phyloP scores from a whole-genome alignment of 768 basidiomycete genomes.

The Tricholomella constricta region DNA sequence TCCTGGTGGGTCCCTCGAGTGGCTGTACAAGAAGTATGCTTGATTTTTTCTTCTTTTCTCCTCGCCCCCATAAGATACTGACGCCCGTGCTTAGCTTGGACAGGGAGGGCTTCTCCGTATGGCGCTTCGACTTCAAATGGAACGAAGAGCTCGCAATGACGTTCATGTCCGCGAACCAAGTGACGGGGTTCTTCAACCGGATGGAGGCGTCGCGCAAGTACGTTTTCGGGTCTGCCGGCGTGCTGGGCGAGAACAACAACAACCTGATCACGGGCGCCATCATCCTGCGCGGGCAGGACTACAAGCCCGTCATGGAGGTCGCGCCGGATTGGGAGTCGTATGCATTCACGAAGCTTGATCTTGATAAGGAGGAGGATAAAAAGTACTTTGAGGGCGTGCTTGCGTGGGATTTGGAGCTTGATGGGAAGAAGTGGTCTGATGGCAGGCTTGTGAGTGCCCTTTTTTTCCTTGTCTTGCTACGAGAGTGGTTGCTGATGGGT shows the following conservation, averaged over 20 bases:
- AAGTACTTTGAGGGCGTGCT: constrained; percentile 90
- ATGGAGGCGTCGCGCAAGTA: constrained; percentile 97
- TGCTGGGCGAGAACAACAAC: constrained; percentile 79
- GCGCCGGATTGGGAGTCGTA: constrained; percentile 96
- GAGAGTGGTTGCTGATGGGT: no score
- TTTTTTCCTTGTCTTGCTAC: neutral
- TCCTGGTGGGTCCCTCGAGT: constrained; percentile 79
- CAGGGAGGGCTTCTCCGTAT: constrained; percentile 84
- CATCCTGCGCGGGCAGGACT: constrained; percentile 81
- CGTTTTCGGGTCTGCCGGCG: constrained; percentile 91
- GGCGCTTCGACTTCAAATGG: constrained; percentile 97
- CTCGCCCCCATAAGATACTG: neutral
- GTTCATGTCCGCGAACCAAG: constrained; percentile 95
- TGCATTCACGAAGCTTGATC: constrained; percentile 73
- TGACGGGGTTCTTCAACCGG: constrained; percentile 96
- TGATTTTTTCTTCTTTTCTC: no score
- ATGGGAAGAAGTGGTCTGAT: constrained; percentile 89
- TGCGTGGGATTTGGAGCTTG: constrained; percentile 90
- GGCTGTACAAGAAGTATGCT: constrained; percentile 94
- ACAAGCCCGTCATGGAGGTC: constrained; percentile 67
- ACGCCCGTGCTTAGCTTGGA: constrained; percentile 62
- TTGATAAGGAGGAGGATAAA: constrained; percentile 75
- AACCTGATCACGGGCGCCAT: constrained; percentile 81
- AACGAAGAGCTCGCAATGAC: constrained; percentile 87
- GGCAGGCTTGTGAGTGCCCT: constrained; percentile 81